These are phyloP conservation scores for Trichoderma guizhouense DNA, from an alignment of 2,329 filamentous ascomycete genomes.

Conservation along the genomic window DNA sequence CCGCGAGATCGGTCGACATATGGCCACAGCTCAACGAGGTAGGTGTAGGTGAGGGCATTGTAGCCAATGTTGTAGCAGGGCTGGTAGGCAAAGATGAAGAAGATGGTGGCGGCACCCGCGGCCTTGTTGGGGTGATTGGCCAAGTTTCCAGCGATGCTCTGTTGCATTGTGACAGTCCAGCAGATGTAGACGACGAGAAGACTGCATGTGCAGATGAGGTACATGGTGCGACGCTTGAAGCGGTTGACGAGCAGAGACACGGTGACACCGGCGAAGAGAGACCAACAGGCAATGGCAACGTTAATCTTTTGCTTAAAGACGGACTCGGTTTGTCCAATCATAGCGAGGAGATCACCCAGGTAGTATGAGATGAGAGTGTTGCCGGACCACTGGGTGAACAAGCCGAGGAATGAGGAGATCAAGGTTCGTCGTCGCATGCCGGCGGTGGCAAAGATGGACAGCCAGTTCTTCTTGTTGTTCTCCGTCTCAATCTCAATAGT, in stretches of 20 bases:
- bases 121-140: background rate
- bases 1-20: background rate
- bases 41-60: background rate
- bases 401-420: background rate
- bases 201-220: background rate
- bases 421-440: background rate
- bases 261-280: background rate
- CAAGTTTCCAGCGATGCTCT: background rate
- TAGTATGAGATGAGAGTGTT: conserved; percentile 8
- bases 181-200: conserved; percentile 4
- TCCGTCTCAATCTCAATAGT: background rate
- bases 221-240: conserved; percentile 5
- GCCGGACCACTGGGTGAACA: conserved; percentile 6
- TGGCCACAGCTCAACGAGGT: background rate
- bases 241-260: conserved; percentile 1
- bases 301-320: conserved; percentile 9
- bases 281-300: conserved; percentile 10
- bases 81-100: conserved; percentile 1
- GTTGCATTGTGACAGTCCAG: conserved; percentile 2
- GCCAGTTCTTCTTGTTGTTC: background rate
- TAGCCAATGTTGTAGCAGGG: conserved; percentile 7
- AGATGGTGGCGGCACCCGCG: background rate
- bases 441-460: background rate
- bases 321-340: conserved; percentile 3
- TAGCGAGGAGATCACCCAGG: background rate